A percentile compares a stretch with the other conserved stretches of the same genome.
These are phyloP conservation scores for Salix exigua DNA, from an alignment of 345 rosid species.

Conservation along the genomic window DNA sequence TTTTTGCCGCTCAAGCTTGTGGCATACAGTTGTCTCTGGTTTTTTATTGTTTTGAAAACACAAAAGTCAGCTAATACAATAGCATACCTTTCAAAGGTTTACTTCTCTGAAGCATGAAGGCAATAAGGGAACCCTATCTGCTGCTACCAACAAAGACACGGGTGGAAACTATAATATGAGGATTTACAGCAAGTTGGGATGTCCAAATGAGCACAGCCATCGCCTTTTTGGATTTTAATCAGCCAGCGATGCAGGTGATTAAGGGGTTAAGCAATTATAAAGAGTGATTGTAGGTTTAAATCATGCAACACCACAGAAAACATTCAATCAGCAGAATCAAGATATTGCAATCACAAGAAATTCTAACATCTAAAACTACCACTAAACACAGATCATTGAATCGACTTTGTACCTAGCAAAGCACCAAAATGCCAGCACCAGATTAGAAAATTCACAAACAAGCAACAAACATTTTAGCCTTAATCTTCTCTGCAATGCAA, in stretches of 20 bases:
- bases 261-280: not conserved
- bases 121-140: not conserved
- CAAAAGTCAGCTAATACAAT: constrained; percentile 7
- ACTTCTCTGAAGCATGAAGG: not conserved
- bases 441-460: not conserved
- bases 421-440: not conserved
- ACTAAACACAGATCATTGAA: not conserved
- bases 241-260: not conserved
- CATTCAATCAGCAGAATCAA: constrained; percentile 1
- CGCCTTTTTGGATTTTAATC: not conserved
- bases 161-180: not conserved
- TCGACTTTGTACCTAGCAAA: too few species aligned
- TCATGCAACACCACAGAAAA: not conserved
- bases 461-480: not conserved
- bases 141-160: not conserved
- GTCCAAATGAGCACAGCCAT: not conserved
- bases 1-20: constrained; percentile 20
- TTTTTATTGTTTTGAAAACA: not conserved
- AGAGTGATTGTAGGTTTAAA: not conserved
- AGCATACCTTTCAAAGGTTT: not conserved
- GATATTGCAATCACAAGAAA: not conserved
- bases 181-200: not conserved
- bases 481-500: not conserved
- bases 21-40: not conserved
- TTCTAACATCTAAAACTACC: not conserved